Evolutionary conservation across 1,284 basidiomycete species (phyloP), one percentile per base, ranked within the genome.

Genomic region (Trametes sp.): DNA sequence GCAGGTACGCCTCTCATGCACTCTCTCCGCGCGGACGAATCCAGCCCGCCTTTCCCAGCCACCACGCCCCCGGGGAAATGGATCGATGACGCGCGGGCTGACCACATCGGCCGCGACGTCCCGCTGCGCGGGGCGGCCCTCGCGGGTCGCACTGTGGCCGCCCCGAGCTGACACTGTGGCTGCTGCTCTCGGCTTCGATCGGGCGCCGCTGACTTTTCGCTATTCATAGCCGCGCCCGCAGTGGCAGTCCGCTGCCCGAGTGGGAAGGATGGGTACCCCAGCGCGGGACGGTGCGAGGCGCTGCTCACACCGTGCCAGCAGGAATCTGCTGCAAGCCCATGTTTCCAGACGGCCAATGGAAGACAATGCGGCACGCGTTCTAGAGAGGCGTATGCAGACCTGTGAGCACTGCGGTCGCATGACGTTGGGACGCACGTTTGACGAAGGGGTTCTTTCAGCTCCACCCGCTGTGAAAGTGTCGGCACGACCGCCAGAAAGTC

Each of bases 201-300:
- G 58, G 42, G 45, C 44, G 58, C 58, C 58, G 58, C 58, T 60
- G 58, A 60, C 51, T n/a, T 48, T 26, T 24, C 21, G 33, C 58
- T 60, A 60, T 49, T 49, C 44, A 54, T 60, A 60, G 52, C 1
- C 11, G 9, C n/a, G 26, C 36, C 16, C 58, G n/a, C n/a, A n/a
- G 58, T 60, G 58, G 51, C 41, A 59, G 44, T 33, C 41, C 57
- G 24, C 57, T 21, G 35, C 57, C 57, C 1, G 28, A 38, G 11
- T 3, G 19, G 57, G 58, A 24, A 35, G 33, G 57, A 52, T 38
- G 13, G 49, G 49, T 26, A 52, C 49, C 26, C 29, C 14, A 23
- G 16, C 31, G 23, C 38, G 49, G 38, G 41, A 31, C 29, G 23
- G 31, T 33, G 38, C 33, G 16, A 13, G 38, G 41, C 28, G 19